A percentile compares a stretch with the other conserved stretches of the same genome.
Evolutionary conservation across 345 rosid genomes (phyloP).

Genomic region (Murraya paniculata): DNA sequence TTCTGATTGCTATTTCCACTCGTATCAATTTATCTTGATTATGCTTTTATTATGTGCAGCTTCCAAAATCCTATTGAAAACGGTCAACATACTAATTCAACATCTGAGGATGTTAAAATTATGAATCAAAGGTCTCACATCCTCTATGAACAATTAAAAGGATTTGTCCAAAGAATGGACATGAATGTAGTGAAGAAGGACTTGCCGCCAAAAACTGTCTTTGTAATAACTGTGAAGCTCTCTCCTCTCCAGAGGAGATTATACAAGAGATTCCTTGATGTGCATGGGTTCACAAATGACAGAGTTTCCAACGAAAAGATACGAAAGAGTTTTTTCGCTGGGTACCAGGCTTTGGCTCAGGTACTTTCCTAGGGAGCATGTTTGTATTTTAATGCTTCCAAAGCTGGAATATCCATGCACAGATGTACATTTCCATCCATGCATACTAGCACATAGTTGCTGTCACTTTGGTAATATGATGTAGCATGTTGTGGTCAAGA

Average conservation of each 20-base stretch:
- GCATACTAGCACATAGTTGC: not conserved
- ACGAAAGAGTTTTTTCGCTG: conserved; percentile 92
- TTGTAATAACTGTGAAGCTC: conserved; percentile 92
- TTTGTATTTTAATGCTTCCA: not conserved
- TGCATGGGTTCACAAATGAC: conserved; percentile 74
- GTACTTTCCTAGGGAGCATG: conserved; percentile 32
- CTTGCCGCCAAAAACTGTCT: conserved; percentile 98
- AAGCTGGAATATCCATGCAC: not conserved
- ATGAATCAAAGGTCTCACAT: conserved; percentile 99
- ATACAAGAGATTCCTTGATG: conserved; percentile 91
- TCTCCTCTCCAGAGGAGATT: conserved; percentile 86
- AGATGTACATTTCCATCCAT: not conserved
- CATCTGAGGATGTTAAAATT: conserved; percentile 89
- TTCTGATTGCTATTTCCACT: conserved; percentile 17
- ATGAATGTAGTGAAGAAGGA: conserved; percentile 96
- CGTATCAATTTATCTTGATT: conserved; percentile 11
- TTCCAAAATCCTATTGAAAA: conserved; percentile 98
- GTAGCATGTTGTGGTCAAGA: not conserved
- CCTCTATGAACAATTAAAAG: conserved; percentile 93
- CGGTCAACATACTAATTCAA: conserved; percentile 98
- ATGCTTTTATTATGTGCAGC: conserved; percentile 46
- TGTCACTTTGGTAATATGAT: not conserved
- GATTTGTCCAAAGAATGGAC: conserved; percentile 99
- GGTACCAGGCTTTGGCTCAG: conserved; percentile 99
- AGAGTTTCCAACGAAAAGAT: conserved; percentile 59